phyloP scores from a whole-genome alignment of 345 rosid species.

The Cochlearia excelsa region DNA sequence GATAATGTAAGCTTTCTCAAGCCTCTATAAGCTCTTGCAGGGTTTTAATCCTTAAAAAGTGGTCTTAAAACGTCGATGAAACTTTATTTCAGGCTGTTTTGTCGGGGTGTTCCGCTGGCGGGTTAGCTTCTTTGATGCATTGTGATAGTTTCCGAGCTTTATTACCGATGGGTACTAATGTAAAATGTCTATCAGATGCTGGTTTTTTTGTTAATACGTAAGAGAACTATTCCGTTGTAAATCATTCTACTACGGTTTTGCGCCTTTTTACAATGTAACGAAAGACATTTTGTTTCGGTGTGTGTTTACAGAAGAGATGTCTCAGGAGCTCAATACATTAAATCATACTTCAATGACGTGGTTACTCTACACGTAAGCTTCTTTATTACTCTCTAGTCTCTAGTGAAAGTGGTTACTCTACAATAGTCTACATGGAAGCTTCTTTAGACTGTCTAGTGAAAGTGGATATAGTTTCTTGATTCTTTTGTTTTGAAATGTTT shows the following conservation, averaged over 20 bases:
- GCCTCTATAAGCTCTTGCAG: conserved; percentile 8
- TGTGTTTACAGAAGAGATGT: conserved; percentile 66
- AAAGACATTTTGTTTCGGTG: conserved; percentile 3
- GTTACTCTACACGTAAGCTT: conserved; percentile 75
- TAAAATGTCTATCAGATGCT: conserved; percentile 93
- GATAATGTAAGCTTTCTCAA: conserved; percentile 58
- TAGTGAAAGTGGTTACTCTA: too few relatives aligned
- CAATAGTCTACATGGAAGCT: not conserved
- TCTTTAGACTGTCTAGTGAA: too few relatives aligned
- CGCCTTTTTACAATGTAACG: conserved; percentile 21
- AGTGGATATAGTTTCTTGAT: not conserved
- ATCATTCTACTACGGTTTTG: not conserved
- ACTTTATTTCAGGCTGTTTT: conserved; percentile 68
- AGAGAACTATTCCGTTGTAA: conserved; percentile 35
- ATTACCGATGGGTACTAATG: conserved; percentile 63
- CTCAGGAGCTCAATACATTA: conserved; percentile 60
- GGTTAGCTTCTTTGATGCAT: conserved; percentile 81
- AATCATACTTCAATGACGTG: conserved; percentile 58
- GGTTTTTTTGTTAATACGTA: conserved; percentile 88
- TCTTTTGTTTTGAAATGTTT: conserved; percentile 17
- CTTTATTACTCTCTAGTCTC: too few relatives aligned
- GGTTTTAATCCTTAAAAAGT: conserved; percentile 8
- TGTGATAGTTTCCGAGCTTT: conserved; percentile 80
- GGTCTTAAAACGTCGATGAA: conserved; percentile 15
- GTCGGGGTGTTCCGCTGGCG: conserved; percentile 97